Percentiles rank a stretch among this genome's conserved stretches.
Evolutionary conservation across 371 early-diverging fungal species (phyloP).

Genomic region (Saksenaea oblongispora): DNA sequence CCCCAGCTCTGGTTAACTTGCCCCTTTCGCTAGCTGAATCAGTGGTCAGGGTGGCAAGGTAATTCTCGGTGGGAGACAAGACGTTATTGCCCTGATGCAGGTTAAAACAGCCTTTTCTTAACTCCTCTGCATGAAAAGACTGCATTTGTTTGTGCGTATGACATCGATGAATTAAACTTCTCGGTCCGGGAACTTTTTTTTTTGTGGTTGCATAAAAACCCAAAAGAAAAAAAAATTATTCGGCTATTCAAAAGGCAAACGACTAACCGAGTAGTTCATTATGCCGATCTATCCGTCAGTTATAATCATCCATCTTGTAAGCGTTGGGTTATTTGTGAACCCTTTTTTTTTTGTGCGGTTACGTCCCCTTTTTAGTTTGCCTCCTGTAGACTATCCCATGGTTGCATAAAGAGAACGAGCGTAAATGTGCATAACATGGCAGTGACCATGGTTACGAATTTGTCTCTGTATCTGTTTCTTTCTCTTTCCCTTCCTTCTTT

Average conservation of each 20-base stretch:
- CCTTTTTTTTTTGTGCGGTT: neutral
- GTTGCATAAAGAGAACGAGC: conserved; percentile 1
- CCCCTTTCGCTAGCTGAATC: neutral
- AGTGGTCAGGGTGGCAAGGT: neutral
- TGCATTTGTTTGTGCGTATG: conserved; percentile 5
- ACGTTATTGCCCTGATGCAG: neutral
- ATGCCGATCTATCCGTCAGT: conserved; percentile 1
- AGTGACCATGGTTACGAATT: neutral
- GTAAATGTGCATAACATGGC: conserved; percentile 5
- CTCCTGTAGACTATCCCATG: neutral
- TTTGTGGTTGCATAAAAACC: neutral
- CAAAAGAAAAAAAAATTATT: neutral
- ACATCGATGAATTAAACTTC: conserved; percentile 3
- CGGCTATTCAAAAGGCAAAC: conserved; percentile 3
- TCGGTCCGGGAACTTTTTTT: conserved; percentile 1
- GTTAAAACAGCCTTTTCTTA: neutral
- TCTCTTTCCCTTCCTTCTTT: neutral
- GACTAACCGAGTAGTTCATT: neutral
- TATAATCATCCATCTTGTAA: neutral
- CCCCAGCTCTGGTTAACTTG: neutral
- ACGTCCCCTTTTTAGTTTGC: neutral
- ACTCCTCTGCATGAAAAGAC: neutral
- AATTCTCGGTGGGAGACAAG: neutral
- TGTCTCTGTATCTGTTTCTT: neutral
- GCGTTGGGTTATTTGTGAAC: neutral